Base-by-base conservation (phyloP, 495 filamentous ascomycete genomes). In the Collariella sp. region DNA sequence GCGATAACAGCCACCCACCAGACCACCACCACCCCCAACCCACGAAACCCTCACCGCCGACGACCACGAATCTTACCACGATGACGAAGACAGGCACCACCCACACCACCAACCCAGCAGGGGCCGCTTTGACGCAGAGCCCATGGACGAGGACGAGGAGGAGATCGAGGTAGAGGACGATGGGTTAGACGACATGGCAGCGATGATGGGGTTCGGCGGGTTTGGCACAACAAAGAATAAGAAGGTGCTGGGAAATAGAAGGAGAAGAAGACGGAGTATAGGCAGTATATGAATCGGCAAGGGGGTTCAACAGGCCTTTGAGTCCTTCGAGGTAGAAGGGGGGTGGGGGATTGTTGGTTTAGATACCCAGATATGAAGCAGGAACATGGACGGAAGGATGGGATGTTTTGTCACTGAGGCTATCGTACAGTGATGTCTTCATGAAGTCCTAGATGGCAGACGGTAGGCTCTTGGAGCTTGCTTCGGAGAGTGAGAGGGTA, bases 271-370 rank as follows among this genome's bases (percentile, higher is more conserved):
- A 87, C 85, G 6, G 82, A 94, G 77, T 96, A 96, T 65, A 77
- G 93, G 65, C 93, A 98, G 79, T 98, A 98, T 68, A 98, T 98
- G 93, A 98, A 98, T 69, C 85, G 93, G 51, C 83, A n/a, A 91
- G 91, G 42, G 93, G 93, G 40, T 98, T 98, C 77, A 98, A 98
- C 70, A 75, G 93, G 62, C 90, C 93, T 38, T 78, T 98, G 56
- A 80, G 77, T 64, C 78, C 77, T 12, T 59, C 56, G 3, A 68
- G 74, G 18, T 73, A n/a, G 45, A 35, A 11, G 42, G 22, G 44
- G n/a, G 46, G 9, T 5, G 5, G 34, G 43, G 22, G 38, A 38
- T 45, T 7, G 56, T 59, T 43, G 40, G 52, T 40, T 26, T 55
- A 52, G 57, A 59, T 59, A 58, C 57, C 57, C 57, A 22, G 46